phyloP scores from a whole-genome alignment of 2,329 filamentous ascomycete genomes.

The Trichoderma oligosporum region DNA sequence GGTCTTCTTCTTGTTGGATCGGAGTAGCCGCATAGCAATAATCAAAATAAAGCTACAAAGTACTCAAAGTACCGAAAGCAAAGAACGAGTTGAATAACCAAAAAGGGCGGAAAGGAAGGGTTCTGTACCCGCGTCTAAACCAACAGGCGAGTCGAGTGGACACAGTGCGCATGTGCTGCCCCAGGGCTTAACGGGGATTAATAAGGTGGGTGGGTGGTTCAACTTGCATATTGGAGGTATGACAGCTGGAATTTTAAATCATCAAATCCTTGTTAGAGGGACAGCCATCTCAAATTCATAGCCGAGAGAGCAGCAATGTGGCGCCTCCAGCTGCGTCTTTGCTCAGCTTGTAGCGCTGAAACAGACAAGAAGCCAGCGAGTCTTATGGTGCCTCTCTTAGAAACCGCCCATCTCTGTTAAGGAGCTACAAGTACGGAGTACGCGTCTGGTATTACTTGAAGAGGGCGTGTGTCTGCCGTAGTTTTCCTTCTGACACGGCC shows the following conservation, averaged over 20 bases:
- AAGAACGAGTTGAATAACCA: no score
- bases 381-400: background rate
- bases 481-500: background rate
- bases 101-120: background rate
- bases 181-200: no score
- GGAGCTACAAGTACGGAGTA: background rate
- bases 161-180: constrained; percentile 7
- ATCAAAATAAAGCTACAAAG: no score
- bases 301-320: background rate
- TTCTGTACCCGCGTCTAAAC: background rate
- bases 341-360: background rate
- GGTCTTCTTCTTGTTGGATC: no score
- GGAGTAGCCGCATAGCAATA: no score
- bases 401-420: background rate
- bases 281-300: background rate
- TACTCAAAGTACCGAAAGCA: no score
- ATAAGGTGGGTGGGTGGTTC: background rate
- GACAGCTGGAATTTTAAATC: background rate
- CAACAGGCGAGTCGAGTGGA: background rate
- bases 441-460: background rate
- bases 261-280: background rate
- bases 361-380: background rate
- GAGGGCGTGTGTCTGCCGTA: background rate
- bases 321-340: no score
- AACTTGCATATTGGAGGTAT: background rate